phyloP scores from a whole-genome alignment of 306 rosid genomes.

The Ziziphus jujuba region DNA sequence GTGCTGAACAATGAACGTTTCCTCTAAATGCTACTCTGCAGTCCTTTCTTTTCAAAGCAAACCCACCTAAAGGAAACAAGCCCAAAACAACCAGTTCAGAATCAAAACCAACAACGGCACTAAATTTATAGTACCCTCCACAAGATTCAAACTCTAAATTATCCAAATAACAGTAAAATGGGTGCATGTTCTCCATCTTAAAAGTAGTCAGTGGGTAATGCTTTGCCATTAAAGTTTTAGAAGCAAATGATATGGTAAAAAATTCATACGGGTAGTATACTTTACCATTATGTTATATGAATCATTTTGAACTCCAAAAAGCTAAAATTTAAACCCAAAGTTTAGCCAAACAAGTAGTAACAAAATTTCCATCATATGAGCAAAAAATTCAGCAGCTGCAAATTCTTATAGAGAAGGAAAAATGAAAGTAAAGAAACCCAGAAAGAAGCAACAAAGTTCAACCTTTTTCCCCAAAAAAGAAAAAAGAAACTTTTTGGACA shows the following conservation, averaged over 20 bases:
- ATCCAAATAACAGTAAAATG: not conserved
- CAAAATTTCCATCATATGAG: not conserved
- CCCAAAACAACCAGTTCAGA: not conserved
- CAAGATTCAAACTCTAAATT: not conserved
- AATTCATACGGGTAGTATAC: no score
- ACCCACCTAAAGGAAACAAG: conserved; percentile 44
- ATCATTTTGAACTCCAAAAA: not conserved
- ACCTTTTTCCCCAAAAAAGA: no score
- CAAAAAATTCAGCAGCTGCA: not conserved
- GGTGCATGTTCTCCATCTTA: not conserved
- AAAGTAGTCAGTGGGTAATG: not conserved
- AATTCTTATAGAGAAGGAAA: no score
- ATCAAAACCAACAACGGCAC: not conserved
- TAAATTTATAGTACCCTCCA: not conserved
- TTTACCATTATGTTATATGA: no score
- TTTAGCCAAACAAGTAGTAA: not conserved
- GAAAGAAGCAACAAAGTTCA: no score
- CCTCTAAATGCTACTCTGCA: conserved; percentile 35
- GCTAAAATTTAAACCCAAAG: not conserved
- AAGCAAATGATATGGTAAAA: not conserved
- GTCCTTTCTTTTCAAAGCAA: conserved; percentile 62
- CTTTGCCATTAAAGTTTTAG: not conserved
- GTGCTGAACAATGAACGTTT: conserved; percentile 60
- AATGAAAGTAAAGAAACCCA: no score
- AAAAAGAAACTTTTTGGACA: no score